Conservation (phyloP, 345 rosid species). For the Linum tenue region DNA sequence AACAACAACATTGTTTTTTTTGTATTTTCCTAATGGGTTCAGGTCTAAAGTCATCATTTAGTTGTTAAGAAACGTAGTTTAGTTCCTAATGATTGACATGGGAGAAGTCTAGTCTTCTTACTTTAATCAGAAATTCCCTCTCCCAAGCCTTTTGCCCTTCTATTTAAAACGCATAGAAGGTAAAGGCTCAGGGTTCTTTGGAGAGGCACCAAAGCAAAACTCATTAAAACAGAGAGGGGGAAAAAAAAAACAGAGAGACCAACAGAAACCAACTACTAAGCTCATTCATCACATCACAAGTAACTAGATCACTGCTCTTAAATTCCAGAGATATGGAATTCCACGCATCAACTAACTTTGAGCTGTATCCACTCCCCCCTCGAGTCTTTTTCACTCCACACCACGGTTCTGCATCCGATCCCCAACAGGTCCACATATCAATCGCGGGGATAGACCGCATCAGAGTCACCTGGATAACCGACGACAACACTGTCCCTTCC, state of each 20-base stretch:
- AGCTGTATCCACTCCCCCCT: background rate
- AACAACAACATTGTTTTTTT: no score
- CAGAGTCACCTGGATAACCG: slow-evolving; percentile 70
- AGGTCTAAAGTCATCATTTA: no score
- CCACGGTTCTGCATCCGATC: slow-evolving; percentile 44
- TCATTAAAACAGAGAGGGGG: no score
- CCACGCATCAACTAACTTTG: background rate
- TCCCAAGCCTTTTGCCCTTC: background rate
- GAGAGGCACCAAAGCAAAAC: no score
- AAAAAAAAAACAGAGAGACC: no score
- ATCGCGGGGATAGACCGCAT: slow-evolving; percentile 51
- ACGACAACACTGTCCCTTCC: slow-evolving; percentile 38
- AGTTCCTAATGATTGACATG: background rate
- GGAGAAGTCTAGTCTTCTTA: background rate
- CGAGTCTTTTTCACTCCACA: slow-evolving; percentile 34
- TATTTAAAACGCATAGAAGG: no score
- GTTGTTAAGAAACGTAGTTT: background rate
- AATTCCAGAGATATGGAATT: background rate
- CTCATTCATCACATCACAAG: no score
- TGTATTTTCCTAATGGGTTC: no score
- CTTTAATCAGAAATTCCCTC: no score
- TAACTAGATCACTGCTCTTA: background rate
- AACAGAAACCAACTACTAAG: no score
- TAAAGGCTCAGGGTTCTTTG: no score
- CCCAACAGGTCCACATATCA: slow-evolving; percentile 90